Percentiles rank a stretch among this genome's conserved stretches.
These are phyloP conservation scores for Cladosporium sp. DNA, from an alignment of 2,329 filamentous ascomycete species.

Conservation along the genomic window DNA sequence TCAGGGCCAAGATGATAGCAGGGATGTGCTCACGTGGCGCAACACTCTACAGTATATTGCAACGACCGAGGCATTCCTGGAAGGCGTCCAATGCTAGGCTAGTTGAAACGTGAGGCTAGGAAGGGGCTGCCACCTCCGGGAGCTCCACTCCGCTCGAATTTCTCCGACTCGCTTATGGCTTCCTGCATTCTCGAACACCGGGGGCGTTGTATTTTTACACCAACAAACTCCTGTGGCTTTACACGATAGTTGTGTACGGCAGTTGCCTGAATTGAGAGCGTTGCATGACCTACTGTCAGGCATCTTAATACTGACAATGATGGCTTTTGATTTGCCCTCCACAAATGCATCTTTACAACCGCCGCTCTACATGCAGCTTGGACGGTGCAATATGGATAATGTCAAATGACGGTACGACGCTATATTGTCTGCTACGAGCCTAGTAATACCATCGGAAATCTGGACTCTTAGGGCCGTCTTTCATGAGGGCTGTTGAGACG, in stretches of 20 bases:
- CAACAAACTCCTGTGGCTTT: background rate
- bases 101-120: background rate
- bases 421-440: background rate
- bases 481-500: constrained; percentile 43
- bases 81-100: background rate
- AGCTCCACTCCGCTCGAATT: background rate
- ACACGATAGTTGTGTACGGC: background rate
- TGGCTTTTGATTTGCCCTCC: no score
- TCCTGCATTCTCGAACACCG: background rate
- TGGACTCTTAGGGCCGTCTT: constrained; percentile 39
- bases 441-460: constrained; percentile 44
- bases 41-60: background rate
- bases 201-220: background rate
- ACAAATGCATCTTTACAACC: no score
- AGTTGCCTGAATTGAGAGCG: no score
- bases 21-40: background rate
- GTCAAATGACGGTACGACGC: no score
- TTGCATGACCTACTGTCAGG: no score
- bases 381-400: no score
- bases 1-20: background rate
- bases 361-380: no score
- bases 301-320: no score
- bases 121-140: background rate
- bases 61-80: background rate
- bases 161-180: background rate